Conservation (phyloP, 2,329 filamentous ascomycete species). For the Fusarium tricinctum region DNA sequence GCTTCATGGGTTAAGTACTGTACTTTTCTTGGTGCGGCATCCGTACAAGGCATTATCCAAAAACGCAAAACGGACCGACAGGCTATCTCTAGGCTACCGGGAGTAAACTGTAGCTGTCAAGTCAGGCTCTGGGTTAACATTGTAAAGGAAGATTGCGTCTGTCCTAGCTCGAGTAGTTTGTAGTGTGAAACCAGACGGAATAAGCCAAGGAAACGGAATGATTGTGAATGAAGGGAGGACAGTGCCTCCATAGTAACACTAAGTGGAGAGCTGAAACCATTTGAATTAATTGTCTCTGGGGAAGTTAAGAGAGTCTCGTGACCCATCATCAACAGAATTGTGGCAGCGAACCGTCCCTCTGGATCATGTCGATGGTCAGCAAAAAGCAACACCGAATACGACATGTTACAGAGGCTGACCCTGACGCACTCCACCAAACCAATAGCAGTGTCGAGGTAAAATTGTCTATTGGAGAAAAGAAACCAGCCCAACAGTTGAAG, state of each 20-base stretch:
- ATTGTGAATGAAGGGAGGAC: slow-evolving; percentile 18
- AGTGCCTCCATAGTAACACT: slow-evolving; percentile 13
- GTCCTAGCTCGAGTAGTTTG: slow-evolving; percentile 4
- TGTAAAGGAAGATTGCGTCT: slow-evolving; percentile 19
- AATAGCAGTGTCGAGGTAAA: slow-evolving; percentile 10
- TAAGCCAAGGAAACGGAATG: not conserved
- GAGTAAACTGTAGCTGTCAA: slow-evolving; percentile 11
- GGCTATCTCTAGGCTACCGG: slow-evolving; percentile 10
- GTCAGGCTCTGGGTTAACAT: not conserved
- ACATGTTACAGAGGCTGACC: slow-evolving; percentile 14
- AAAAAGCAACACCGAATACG: slow-evolving; percentile 19
- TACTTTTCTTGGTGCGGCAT: not conserved
- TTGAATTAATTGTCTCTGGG: slow-evolving; percentile 27
- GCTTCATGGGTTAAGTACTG: slow-evolving; percentile 14
- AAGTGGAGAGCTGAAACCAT: slow-evolving; percentile 35
- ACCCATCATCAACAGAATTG: not conserved
- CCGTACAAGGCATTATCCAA: slow-evolving; percentile 19
- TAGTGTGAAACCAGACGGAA: not conserved
- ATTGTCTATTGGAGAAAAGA: not conserved
- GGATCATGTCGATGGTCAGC: slow-evolving; percentile 14
- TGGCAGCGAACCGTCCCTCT: slow-evolving; percentile 28
- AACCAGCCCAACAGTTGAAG: not conserved
- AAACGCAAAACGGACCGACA: slow-evolving; percentile 23
- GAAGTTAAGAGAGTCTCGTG: slow-evolving; percentile 15
- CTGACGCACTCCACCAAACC: slow-evolving; percentile 16